These are phyloP conservation scores for Chytriomyces sp. DNA, from an alignment of 192 early-diverging fungal species.

Conservation along the genomic window DNA sequence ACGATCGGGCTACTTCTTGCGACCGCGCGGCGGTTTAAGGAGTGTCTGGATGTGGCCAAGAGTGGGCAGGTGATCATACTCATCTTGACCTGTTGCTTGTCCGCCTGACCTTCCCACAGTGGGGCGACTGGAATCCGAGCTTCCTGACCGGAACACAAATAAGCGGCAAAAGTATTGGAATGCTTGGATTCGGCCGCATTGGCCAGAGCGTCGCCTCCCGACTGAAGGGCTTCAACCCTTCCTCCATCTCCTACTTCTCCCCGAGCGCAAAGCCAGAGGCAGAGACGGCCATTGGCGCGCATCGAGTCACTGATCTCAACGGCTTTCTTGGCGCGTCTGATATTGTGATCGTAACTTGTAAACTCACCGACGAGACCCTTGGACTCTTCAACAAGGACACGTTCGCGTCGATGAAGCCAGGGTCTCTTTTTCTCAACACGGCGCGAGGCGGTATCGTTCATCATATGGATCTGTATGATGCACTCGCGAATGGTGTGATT, in stretches of 20 bases:
- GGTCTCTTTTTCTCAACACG: conserved; percentile 76
- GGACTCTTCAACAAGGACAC: conserved; percentile 69
- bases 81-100: not conserved
- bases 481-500: conserved; percentile 60
- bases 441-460: conserved; percentile 79
- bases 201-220: conserved; percentile 74
- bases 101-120: conserved; percentile 37
- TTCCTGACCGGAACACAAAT: conserved; percentile 77
- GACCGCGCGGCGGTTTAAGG: conserved; percentile 68
- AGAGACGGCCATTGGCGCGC: conserved; percentile 49
- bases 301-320: conserved; percentile 53
- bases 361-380: conserved; percentile 68
- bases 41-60: conserved; percentile 50
- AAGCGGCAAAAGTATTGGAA: conserved; percentile 75
- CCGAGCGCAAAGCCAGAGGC: conserved; percentile 53
- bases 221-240: conserved; percentile 71
- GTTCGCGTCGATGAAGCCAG: conserved; percentile 71
- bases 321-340: conserved; percentile 66
- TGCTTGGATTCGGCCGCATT: conserved; percentile 85
- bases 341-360: conserved; percentile 74
- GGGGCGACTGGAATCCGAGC: conserved; percentile 63
- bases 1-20: conserved; percentile 75
- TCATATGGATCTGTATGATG: conserved; percentile 70
- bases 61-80: conserved; percentile 48
- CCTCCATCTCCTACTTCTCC: conserved; percentile 64